Percentiles rank a stretch among this genome's conserved stretches.
These are phyloP conservation scores for Pestalotiopsis sp. DNA, from an alignment of 2,329 filamentous ascomycete genomes.

Conservation along the genomic window DNA sequence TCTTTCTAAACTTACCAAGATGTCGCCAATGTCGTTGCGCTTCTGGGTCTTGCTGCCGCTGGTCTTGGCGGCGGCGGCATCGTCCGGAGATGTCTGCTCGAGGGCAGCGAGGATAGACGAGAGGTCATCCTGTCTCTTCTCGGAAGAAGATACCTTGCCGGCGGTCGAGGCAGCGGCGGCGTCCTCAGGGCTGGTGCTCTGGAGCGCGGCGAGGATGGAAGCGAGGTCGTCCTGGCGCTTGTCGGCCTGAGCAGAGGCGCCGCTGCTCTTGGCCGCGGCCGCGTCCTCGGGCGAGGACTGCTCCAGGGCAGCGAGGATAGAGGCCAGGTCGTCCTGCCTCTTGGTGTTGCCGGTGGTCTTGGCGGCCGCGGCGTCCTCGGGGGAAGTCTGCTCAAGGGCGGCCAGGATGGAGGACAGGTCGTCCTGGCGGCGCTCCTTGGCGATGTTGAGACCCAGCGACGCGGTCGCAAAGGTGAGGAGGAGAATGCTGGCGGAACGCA, in stretches of 20 bases:
- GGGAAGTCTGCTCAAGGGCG: not conserved
- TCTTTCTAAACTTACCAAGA: not conserved
- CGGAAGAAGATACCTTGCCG: not conserved
- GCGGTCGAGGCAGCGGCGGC: not conserved
- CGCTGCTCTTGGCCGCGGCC: not conserved
- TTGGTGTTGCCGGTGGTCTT: not conserved
- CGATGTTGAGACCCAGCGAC: constrained; percentile 8
- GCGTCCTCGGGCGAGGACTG: constrained; percentile 2
- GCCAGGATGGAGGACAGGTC: constrained; percentile 4
- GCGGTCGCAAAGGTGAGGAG: constrained; percentile 6
- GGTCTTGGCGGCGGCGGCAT: constrained; percentile 4
- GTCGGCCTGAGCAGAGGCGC: not conserved
- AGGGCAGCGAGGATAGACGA: constrained; percentile 6
- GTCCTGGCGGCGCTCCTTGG: constrained; percentile 10
- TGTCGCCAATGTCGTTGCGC: not conserved
- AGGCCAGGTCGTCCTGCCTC: constrained; percentile 4
- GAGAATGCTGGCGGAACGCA: constrained; percentile 9
- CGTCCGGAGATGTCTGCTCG: constrained; percentile 1
- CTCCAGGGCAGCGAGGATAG: constrained; percentile 8
- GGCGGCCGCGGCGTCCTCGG: constrained; percentile 3
- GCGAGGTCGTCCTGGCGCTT: constrained; percentile 10
- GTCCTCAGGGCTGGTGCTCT: constrained; percentile 2
- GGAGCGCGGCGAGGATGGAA: constrained; percentile 8
- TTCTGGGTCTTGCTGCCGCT: not conserved
- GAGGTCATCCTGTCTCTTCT: constrained; percentile 8